These are phyloP conservation scores for Aspergillus carbonarius DNA, from an alignment of 2,329 filamentous ascomycete species.

Conservation along the genomic window DNA sequence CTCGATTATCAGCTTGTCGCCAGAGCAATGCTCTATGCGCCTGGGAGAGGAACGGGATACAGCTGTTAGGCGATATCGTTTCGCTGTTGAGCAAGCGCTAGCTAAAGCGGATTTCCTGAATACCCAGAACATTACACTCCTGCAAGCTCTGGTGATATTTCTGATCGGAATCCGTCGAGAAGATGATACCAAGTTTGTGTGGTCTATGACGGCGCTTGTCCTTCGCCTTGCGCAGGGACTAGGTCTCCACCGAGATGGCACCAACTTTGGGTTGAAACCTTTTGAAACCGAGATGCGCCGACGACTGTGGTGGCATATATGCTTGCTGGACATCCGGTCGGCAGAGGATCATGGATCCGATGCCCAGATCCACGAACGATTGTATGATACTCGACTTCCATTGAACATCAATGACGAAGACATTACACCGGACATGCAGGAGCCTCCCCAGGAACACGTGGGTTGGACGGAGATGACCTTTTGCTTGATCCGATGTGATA, in stretches of 20 bases:
- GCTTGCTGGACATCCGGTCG: slow-evolving; percentile 48
- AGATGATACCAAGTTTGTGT: slow-evolving; percentile 44
- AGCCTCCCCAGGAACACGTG: slow-evolving; percentile 49
- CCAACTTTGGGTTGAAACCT: slow-evolving; percentile 46
- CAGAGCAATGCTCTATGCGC: slow-evolving; percentile 41
- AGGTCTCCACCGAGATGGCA: slow-evolving; percentile 54
- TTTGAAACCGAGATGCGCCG: slow-evolving; percentile 56
- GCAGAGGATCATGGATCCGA: slow-evolving; percentile 53
- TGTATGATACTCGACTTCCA: slow-evolving; percentile 50
- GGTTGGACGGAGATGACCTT: slow-evolving; percentile 57
- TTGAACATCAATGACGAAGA: slow-evolving; percentile 55
- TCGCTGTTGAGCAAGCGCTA: slow-evolving; percentile 63
- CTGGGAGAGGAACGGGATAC: slow-evolving; percentile 54
- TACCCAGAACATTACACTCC: slow-evolving; percentile 60
- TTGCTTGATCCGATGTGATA: slow-evolving; percentile 54
- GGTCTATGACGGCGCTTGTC: slow-evolving; percentile 44
- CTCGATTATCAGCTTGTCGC: slow-evolving; percentile 47
- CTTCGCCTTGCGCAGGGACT: slow-evolving; percentile 46
- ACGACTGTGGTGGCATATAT: slow-evolving; percentile 53
- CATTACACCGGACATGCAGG: slow-evolving; percentile 49
- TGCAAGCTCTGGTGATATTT: slow-evolving; percentile 64
- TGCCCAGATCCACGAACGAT: slow-evolving; percentile 42
- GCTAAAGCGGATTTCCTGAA: slow-evolving; percentile 63
- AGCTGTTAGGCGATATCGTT: slow-evolving; percentile 58
- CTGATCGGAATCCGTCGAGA: slow-evolving; percentile 51